phyloP scores from a whole-genome alignment of 768 basidiomycete species.

The Russula sp. region DNA sequence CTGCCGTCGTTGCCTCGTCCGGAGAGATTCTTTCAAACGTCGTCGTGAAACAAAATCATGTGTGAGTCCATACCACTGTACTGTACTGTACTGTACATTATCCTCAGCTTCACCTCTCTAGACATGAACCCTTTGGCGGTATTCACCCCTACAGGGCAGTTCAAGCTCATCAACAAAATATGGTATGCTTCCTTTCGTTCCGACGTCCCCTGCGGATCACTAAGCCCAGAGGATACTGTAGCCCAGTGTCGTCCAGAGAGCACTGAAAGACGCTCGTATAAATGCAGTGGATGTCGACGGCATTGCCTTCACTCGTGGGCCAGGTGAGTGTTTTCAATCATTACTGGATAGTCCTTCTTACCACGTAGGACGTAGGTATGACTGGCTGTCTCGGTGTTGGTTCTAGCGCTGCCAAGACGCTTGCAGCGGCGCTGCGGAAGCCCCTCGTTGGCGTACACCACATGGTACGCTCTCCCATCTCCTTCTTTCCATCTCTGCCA shows the following conservation, averaged over 20 bases:
- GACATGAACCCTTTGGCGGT: constrained; percentile 58
- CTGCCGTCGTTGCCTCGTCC: constrained; percentile 71
- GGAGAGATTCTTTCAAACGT: constrained; percentile 75
- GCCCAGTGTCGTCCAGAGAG: constrained; percentile 68
- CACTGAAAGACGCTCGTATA: constrained; percentile 60
- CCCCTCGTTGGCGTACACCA: constrained; percentile 91
- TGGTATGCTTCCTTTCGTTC: constrained; percentile 41
- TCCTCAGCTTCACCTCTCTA: constrained; percentile 26
- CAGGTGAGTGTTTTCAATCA: constrained; percentile 40
- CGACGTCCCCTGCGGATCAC: neutral
- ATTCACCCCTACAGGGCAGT: constrained; percentile 79
- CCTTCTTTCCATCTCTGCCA: neutral
- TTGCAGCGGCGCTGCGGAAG: constrained; percentile 72
- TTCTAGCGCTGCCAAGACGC: constrained; percentile 75
- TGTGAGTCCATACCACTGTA: constrained; percentile 36
- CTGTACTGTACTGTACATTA: neutral
- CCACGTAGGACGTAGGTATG: constrained; percentile 46
- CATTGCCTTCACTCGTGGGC: constrained; percentile 87
- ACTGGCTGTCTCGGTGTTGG: constrained; percentile 75
- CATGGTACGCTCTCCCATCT: constrained; percentile 54
- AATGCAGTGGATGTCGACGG: constrained; percentile 65
- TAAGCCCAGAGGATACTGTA: constrained; percentile 28
- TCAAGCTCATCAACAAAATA: constrained; percentile 68
- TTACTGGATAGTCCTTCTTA: neutral
- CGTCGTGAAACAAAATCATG: constrained; percentile 71